Conservation (phyloP, 1,139 yeast genomes). For the Geotrichum restrictum region DNA sequence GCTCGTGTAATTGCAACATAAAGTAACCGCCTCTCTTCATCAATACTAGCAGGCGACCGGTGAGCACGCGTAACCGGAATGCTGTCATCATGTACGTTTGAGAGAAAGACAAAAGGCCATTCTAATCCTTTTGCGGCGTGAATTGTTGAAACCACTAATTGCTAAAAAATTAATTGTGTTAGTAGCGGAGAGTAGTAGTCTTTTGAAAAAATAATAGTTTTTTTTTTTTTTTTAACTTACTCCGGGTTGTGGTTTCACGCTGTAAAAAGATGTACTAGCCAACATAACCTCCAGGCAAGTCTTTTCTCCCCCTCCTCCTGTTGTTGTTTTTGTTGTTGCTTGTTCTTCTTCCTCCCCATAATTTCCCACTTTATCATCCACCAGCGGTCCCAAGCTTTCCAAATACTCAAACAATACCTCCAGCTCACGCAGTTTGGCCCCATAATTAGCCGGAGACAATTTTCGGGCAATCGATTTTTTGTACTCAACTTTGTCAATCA, state of each 20-base stretch:
- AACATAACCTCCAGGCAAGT: slow-evolving; percentile 10
- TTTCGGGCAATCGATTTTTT: neutral
- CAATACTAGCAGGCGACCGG: slow-evolving; percentile 40
- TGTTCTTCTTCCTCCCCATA: too few relatives aligned
- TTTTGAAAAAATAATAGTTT: neutral
- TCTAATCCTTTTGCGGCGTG: slow-evolving; percentile 93
- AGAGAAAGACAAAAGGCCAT: slow-evolving; percentile 84
- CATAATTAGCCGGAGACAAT: neutral
- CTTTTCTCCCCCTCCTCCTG: neutral
- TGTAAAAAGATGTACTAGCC: slow-evolving; percentile 6
- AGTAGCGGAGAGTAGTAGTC: neutral
- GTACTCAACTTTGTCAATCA: slow-evolving; percentile 12
- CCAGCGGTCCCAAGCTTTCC: slow-evolving; percentile 29
- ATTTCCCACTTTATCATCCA: slow-evolving; percentile 26
- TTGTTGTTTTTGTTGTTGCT: too few relatives aligned
- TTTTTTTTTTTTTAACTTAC: slow-evolving; percentile 12
- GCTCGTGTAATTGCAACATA: slow-evolving; percentile 91
- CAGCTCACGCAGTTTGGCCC: slow-evolving; percentile 1
- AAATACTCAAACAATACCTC: slow-evolving; percentile 8
- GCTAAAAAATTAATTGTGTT: slow-evolving; percentile 7
- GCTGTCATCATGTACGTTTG: slow-evolving; percentile 39
- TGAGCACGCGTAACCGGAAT: slow-evolving; percentile 34
- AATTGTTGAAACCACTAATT: slow-evolving; percentile 55
- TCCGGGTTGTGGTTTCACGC: slow-evolving; percentile 11
- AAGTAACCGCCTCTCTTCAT: slow-evolving; percentile 79